Conservation (phyloP, 2,329 filamentous ascomycete species). For the Chrysoporthe austroafricana region DNA sequence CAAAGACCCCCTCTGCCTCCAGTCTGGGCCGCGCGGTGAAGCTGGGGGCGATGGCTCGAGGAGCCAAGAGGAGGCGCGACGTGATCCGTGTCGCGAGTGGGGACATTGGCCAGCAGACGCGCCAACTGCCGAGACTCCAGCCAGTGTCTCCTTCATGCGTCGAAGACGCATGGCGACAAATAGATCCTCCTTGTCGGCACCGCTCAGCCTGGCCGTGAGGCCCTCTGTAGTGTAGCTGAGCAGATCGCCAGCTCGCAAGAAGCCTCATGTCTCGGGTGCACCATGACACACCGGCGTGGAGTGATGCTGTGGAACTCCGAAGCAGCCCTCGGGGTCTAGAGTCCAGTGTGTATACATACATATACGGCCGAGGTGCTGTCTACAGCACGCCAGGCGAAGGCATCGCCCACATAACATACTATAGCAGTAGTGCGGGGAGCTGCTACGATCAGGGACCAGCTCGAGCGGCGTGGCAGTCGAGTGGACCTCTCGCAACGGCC, state of each 20-base stretch:
- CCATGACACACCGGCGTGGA: neutral
- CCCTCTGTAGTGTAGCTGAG: neutral
- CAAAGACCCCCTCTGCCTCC: neutral
- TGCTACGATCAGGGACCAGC: neutral
- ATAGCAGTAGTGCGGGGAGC: neutral
- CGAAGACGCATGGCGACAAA: neutral
- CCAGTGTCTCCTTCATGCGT: neutral
- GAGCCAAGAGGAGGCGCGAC: neutral
- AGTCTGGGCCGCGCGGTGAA: too few relatives aligned
- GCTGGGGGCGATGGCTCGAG: neutral
- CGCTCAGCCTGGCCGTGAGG: neutral
- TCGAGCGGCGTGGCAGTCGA: neutral
- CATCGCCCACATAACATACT: neutral
- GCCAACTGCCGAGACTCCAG: neutral
- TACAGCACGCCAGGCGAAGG: neutral
- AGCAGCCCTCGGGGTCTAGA: neutral
- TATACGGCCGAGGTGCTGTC: neutral
- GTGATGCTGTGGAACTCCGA: neutral
- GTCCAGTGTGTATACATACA: neutral
- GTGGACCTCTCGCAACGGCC: constrained; percentile 16
- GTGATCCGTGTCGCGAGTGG: neutral
- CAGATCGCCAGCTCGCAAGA: neutral
- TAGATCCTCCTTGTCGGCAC: neutral
- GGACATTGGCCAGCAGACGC: neutral
- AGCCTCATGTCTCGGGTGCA: neutral